These are phyloP conservation scores for Penicillium sp. DNA, from an alignment of 2,329 filamentous ascomycete species.

Conservation along the genomic window DNA sequence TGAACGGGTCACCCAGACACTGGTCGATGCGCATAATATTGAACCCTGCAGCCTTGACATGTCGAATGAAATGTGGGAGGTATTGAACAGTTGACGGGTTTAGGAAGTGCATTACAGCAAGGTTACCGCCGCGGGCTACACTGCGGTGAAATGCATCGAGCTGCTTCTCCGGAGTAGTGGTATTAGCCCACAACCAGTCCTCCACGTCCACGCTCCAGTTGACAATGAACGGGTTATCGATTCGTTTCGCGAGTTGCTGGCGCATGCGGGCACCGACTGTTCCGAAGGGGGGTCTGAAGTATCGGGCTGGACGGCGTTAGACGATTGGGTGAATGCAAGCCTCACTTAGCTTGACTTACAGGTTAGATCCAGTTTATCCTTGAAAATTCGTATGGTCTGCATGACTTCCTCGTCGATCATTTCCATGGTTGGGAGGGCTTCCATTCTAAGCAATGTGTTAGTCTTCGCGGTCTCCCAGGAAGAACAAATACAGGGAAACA, in stretches of 20 bases:
- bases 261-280: conserved; percentile 70
- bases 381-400: conserved; percentile 37
- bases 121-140: conserved; percentile 63
- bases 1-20: conserved; percentile 63
- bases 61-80: conserved; percentile 66
- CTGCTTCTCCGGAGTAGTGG: conserved; percentile 67
- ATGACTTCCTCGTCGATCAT: conserved; percentile 45
- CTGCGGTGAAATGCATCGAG: conserved; percentile 68
- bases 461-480: neutral
- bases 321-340: neutral
- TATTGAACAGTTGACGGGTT: conserved; percentile 68
- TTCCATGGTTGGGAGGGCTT: conserved; percentile 34
- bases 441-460: conserved; percentile 35
- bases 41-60: conserved; percentile 67
- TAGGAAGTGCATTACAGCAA: conserved; percentile 73
- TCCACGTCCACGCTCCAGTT: conserved; percentile 74
- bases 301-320: conserved; percentile 43
- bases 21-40: conserved; percentile 69
- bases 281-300: conserved; percentile 73
- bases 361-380: conserved; percentile 35
- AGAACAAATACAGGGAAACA: conserved; percentile 10
- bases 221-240: conserved; percentile 62
- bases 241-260: conserved; percentile 60
- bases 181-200: conserved; percentile 71
- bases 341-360: conserved; percentile 30